phyloP scores from a whole-genome alignment of 1,284 basidiomycete species.

The Bjerkandera adusta region DNA sequence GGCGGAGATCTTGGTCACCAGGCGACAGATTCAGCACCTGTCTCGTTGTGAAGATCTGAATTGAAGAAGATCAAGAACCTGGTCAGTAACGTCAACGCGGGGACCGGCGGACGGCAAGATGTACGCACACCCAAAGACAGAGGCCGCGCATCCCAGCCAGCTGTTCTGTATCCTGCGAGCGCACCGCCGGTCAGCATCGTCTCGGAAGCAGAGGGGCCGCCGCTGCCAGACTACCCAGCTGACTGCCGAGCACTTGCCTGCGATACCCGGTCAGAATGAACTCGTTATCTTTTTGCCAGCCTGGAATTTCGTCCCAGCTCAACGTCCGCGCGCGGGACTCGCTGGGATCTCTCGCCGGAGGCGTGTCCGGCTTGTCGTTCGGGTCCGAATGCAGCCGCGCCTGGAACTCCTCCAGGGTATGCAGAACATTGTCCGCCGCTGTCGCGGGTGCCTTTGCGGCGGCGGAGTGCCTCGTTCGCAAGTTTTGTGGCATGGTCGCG shows the following conservation, averaged over 20 bases:
- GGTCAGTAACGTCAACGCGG: neutral
- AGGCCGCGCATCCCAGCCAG: slow-evolving; percentile 64
- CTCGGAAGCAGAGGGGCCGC: slow-evolving; percentile 39
- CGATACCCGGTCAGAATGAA: slow-evolving; percentile 75
- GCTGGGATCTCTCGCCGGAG: neutral
- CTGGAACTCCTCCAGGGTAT: slow-evolving; percentile 11
- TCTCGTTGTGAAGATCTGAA: slow-evolving; percentile 83
- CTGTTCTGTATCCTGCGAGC: slow-evolving; percentile 55
- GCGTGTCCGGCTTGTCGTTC: slow-evolving; percentile 3
- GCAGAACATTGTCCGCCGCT: neutral
- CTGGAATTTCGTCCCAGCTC: slow-evolving; percentile 61
- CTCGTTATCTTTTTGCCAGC: slow-evolving; percentile 77
- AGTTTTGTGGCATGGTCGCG: neutral
- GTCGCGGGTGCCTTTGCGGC: neutral
- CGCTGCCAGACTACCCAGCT: too few relatives aligned
- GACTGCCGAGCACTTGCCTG: slow-evolving; percentile 38
- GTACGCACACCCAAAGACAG: slow-evolving; percentile 71
- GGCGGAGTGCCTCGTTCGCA: neutral
- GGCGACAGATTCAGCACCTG: slow-evolving; percentile 40
- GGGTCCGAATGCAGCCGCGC: slow-evolving; percentile 13
- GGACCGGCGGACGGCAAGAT: neutral
- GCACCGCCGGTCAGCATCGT: slow-evolving; percentile 20
- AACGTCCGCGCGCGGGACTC: slow-evolving; percentile 34
- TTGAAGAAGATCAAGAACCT: neutral
- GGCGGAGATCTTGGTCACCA: neutral